Evolutionary conservation across 257 asterid species (phyloP).

Genomic region (Perilla frutescens): DNA sequence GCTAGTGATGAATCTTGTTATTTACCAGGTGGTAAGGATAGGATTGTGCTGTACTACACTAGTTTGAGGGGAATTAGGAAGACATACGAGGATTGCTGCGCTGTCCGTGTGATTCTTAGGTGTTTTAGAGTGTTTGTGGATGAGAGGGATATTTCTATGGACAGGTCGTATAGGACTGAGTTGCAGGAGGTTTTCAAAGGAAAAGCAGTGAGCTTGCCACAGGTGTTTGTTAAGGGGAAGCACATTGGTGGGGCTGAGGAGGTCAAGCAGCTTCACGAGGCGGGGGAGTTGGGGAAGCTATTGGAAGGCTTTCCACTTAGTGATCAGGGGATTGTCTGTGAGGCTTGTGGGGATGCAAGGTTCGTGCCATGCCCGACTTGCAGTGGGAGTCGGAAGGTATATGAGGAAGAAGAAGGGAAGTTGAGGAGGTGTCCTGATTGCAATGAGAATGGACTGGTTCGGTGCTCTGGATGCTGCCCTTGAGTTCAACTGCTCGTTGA

Average conservation of each 20-base stretch:
- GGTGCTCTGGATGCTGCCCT: conserved; percentile 78
- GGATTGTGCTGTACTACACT: conserved; percentile 74
- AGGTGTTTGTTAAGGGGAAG: conserved; percentile 70
- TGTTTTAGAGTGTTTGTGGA: conserved; percentile 72
- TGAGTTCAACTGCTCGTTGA: conserved; percentile 41
- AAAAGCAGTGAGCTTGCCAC: conserved; percentile 65
- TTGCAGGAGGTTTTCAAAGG: conserved; percentile 69
- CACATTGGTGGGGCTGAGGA: conserved; percentile 82
- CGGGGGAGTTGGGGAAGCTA: conserved; percentile 68
- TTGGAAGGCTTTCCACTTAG: conserved; percentile 63
- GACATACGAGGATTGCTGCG: conserved; percentile 82
- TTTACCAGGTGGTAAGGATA: conserved; percentile 49
- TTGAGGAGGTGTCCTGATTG: conserved; percentile 66
- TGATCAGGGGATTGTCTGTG: conserved; percentile 65
- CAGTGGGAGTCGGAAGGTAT: conserved; percentile 81
- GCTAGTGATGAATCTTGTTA: conserved; percentile 43
- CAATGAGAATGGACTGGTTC: conserved; percentile 85
- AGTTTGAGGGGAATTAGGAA: conserved; percentile 90
- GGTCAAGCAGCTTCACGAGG: conserved; percentile 76
- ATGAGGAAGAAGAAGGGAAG: conserved; percentile 60
- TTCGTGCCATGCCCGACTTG: conserved; percentile 82
- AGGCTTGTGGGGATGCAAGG: conserved; percentile 87
- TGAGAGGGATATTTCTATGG: conserved; percentile 94
- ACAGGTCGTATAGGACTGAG: conserved; percentile 70
- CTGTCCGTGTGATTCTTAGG: conserved; percentile 69